phyloP scores from a whole-genome alignment of 1,284 basidiomycete species.

The Ceraceosorus guamensis region DNA sequence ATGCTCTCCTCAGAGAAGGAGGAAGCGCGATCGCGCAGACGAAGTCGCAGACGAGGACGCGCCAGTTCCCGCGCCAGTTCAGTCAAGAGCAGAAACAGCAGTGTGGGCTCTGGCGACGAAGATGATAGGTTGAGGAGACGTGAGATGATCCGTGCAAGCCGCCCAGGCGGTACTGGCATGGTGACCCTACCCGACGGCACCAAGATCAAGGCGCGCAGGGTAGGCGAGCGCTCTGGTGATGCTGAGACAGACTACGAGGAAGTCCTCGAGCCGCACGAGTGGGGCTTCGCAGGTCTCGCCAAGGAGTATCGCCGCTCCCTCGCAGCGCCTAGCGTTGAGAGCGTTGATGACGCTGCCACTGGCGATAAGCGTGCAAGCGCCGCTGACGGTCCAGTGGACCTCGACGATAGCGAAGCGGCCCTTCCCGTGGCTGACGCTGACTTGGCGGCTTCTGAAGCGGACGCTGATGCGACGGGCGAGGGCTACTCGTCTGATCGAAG shows the following conservation, averaged over 20 bases:
- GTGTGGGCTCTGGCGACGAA: slow-evolving; percentile 8
- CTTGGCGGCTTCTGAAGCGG: no score
- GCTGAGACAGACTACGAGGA: slow-evolving; percentile 18
- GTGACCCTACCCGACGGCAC: slow-evolving; percentile 45
- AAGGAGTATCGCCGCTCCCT: slow-evolving; percentile 19
- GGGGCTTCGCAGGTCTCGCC: slow-evolving; percentile 44
- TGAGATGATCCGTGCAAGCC: slow-evolving; percentile 32
- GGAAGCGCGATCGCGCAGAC: slow-evolving; percentile 3
- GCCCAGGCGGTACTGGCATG: slow-evolving; percentile 46
- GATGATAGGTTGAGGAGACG: slow-evolving; percentile 32
- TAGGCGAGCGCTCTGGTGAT: slow-evolving; percentile 25
- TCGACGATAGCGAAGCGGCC: slow-evolving; percentile 11
- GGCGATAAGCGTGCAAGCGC: no score
- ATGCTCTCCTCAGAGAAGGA: slow-evolving; percentile 15
- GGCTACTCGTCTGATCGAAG: no score
- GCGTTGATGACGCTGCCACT: no score
- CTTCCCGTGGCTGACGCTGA: slow-evolving; percentile 18
- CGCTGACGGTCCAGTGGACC: no score
- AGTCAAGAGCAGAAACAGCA: slow-evolving; percentile 3
- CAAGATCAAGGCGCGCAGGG: slow-evolving; percentile 38
- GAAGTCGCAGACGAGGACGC: neutral
- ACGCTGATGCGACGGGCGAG: no score
- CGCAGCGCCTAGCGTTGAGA: neutral
- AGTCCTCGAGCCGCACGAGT: slow-evolving; percentile 27
- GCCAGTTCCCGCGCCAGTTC: slow-evolving; percentile 1